Base-by-base conservation (phyloP, 345 rosid species). In the Citrus mangshanensis region DNA sequence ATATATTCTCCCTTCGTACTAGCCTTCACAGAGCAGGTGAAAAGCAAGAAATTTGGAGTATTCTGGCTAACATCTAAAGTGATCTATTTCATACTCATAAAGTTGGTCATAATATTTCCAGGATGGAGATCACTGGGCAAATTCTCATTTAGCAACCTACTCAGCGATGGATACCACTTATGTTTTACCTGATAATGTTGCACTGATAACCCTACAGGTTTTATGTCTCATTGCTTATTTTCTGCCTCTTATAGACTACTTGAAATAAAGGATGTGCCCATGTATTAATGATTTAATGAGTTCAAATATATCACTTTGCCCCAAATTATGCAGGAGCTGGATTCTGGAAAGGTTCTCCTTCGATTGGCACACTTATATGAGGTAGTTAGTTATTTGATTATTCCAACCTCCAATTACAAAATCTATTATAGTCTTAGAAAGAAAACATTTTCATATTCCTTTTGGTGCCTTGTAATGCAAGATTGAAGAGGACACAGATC, bases 401-500 rank as follows among this genome's bases (percentile, higher is more conserved):
- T 64, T 75, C 21, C 14, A 27, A 69, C 19, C 30, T 58, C 69
- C 60, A 40, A 22, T 28, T 13, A 64, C 16, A 56, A 28, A 3
- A 28, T 25, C 30, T 19, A 55, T 24, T 68, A 35, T 46, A 1
- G 51, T 13, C 51, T 46, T 12, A 46, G 5, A 46, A 46, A 13
- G 51, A 13, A 42, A 24, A 18, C 21, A 24, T 68, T 24, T 51
- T 30, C 32, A 37, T 25, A 25, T 68, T 24, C 21, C 22, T 54
- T 54, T 18, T 18, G 58, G 21, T 54, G 58, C 22, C 25, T 78
- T 63, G 71, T 62, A 81, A 72, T 70, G 70, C 78, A 62, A 85
- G 98, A 79, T 89, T 73, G 97, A 92, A 58, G 98, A 94, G 82
- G 98, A 94, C 87, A 89, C 88, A 81, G 92, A 90, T 74, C 90